Base-by-base conservation (phyloP, 1,284 basidiomycete species). In the Leccinum variabile region DNA sequence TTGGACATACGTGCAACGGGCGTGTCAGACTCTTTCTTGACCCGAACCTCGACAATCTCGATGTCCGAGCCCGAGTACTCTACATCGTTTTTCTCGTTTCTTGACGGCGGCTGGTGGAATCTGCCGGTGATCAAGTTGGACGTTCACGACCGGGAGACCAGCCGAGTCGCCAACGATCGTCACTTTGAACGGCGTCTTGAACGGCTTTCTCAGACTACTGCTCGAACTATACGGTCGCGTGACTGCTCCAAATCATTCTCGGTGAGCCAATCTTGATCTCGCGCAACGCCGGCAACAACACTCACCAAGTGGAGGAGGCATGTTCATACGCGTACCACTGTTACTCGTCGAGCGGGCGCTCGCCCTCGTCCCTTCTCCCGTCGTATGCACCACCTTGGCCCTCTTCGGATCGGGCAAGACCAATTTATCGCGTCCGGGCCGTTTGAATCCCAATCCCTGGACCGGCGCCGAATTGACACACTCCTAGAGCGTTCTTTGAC, bases 191-290 rank as follows among this genome's bases (percentile, higher is more conserved):
- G 72, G 69, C 1, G 69, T 69, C 63, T 73, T 80, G 68, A 84
- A 84, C 0, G 88, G 85, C 5, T 81, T 84, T 57, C 70, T 78
- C 35, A 87, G 68, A 39, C 69, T 69, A 18, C 70, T 70, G 0
- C 75, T 79, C 37, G 80, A 81, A 50, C 66, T 72, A 66, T 78
- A 77, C 3, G 81, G 78, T 62, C 77, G 80, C 3, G 80, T 80
- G 8, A 81, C 83, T 82, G 30, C 46, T 9, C 35, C 52, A 11
- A 3, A 46, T 44, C 39, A 14, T 7, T 13, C 16, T 54, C 3
- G 9, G 25, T 69, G 2, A 63, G 56, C 32, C 14, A 35, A 3
- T 16, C 49, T 3, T 10, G 32, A 46, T 46, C 16, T 22, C 10
- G n/a, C 1, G 22, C 8, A 3, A 33, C 3, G 37, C n/a, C 2